Conservation (phyloP, 257 asterid genomes). For the Solanum infundibuliforme region DNA sequence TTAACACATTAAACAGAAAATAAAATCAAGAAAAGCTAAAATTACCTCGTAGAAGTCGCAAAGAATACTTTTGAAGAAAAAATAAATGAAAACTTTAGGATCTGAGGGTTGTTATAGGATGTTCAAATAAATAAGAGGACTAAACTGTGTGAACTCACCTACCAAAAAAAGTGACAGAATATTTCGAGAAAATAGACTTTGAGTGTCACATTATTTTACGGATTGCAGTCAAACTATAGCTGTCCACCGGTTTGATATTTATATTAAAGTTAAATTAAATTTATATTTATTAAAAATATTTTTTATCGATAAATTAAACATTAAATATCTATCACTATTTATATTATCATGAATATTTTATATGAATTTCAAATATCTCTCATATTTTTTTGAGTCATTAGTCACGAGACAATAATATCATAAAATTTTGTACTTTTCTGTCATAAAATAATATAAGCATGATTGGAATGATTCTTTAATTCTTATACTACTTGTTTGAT, state of each 20-base stretch:
- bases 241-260: neutral
- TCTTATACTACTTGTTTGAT: neutral
- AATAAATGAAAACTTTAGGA: neutral
- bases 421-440: neutral
- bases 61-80: neutral
- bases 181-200: neutral
- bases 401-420: no score
- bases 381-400: neutral
- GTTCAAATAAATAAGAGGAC: neutral
- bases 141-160: neutral
- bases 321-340: neutral
- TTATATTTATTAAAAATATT: neutral
- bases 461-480: neutral
- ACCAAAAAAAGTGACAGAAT: neutral
- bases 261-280: neutral
- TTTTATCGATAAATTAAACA: no score
- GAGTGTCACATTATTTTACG: neutral
- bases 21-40: neutral
- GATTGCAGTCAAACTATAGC: neutral
- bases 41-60: conserved; percentile 13
- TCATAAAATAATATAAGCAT: neutral
- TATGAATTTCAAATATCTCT: neutral
- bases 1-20: neutral
- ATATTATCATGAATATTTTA: neutral
- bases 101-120: neutral